Conservation (phyloP, 2,329 filamentous ascomycete genomes). For the Bipolaris sorokiniana region DNA sequence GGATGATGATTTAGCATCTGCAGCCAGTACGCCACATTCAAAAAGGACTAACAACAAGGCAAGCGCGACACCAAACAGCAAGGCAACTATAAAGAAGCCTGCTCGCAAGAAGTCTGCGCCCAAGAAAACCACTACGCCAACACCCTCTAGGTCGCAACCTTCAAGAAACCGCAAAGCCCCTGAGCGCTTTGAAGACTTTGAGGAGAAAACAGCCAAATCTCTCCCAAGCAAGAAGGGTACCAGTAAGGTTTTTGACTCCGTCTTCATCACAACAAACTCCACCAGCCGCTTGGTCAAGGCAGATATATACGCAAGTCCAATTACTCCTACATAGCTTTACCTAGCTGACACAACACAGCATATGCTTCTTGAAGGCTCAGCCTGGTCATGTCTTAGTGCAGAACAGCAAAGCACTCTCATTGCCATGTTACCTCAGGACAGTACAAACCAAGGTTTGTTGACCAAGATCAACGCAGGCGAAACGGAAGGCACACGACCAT, state of each 20-base stretch:
- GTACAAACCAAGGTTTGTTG: conserved; percentile 24
- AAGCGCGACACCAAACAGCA: conserved; percentile 4
- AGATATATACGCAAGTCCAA: conserved; percentile 36
- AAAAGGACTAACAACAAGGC: conserved; percentile 12
- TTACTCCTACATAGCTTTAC: too few species aligned
- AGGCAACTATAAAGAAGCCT: conserved; percentile 1
- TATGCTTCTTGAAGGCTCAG: conserved; percentile 37
- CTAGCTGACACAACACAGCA: conserved; percentile 25
- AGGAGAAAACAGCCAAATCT: conserved; percentile 17
- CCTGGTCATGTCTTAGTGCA: conserved; percentile 39
- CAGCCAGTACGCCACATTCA: conserved; percentile 11
- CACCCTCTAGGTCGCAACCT: conserved; percentile 25
- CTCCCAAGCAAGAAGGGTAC: conserved; percentile 12
- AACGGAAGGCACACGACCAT: conserved; percentile 26
- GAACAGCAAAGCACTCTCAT: conserved; percentile 32
- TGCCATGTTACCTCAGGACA: conserved; percentile 29
- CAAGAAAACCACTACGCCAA: conserved; percentile 14
- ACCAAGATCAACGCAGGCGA: conserved; percentile 22
- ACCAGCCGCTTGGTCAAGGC: conserved; percentile 38
- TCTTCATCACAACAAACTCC: conserved; percentile 42
- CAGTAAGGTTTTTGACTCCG: conserved; percentile 38
- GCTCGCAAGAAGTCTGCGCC: conserved; percentile 10
- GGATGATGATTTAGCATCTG: not conserved
- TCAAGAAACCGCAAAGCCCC: conserved; percentile 39
- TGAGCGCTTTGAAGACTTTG: conserved; percentile 26